Evolutionary conservation across 768 basidiomycete species (phyloP), one percentile per base, ranked within the genome.

Genomic region (Mycena olivaceomarginata): DNA sequence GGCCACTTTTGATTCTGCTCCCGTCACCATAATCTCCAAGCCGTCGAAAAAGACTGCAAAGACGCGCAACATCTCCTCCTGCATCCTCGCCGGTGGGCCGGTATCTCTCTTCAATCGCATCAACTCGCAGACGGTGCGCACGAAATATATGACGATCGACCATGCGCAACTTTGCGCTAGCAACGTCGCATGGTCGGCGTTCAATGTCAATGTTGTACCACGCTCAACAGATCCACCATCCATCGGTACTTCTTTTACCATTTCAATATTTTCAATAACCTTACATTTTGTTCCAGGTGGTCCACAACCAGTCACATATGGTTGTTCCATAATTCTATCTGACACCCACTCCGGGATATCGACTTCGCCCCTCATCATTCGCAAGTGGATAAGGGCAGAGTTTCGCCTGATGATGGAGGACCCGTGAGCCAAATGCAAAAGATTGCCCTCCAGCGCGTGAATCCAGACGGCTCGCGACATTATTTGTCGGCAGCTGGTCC

Each of bases 361-460:
- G 1, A 97, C 96, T 0, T 93, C 96, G 9, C 95, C 96, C 0
- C 90, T 98, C 56, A 89, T 96, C 78, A 95, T 99, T 68, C 95
- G 96, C 77, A 98, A 85, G 96, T 99, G 40, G 97, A 98, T 85
- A 97, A 97, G 82, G 95, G 95, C 40, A 90, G 93, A 75, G 94
- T 98, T 48, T 92, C 93, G n/a, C 87, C 90, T n/a, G 96, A 97
- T 80, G 95, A 97, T 82, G 95, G 95, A 22, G 96, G 97, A 7
- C 97, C 97, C 56, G 95, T 99, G 77, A 97, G 96, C 82, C 97
- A 98, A 85, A 96, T 99, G 93, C 97, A 99, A 87, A 97, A 98
- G 88, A 95, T 99, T 77, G 97, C 97, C 2, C 88, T 99, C 57
- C 95, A 97, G 82, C 90, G 96, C 70, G 92, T 96, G 70, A 95